These are phyloP conservation scores for Fusarium goolgardi DNA, from an alignment of 2,329 filamentous ascomycete species.

Conservation along the genomic window DNA sequence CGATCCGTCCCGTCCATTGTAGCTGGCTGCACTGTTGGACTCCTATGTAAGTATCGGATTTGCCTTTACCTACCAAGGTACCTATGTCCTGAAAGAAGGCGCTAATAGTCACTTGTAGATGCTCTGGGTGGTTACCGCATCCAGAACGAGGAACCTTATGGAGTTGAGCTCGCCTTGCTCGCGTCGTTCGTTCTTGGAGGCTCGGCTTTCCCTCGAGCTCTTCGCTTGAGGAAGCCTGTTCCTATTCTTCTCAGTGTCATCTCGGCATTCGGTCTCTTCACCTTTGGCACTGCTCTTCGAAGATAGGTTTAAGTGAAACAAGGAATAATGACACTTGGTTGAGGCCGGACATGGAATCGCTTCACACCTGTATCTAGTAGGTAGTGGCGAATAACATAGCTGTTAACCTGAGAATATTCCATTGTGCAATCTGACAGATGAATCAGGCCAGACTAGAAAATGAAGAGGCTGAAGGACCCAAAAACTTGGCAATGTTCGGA, in stretches of 20 bases:
- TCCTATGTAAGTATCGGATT: slow-evolving; percentile 64
- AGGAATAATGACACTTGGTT: not conserved
- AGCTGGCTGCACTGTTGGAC: slow-evolving; percentile 85
- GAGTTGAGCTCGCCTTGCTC: slow-evolving; percentile 87
- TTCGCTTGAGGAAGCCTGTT: slow-evolving; percentile 85
- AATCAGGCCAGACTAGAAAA: not conserved
- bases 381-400: not conserved
- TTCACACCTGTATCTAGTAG: not conserved
- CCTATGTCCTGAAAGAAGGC: not conserved
- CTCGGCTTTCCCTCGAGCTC: slow-evolving; percentile 85
- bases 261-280: slow-evolving; percentile 80
- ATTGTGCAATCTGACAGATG: not conserved
- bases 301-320: slow-evolving; percentile 47
- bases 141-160: slow-evolving; percentile 79
- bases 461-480: not conserved
- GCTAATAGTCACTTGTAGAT: slow-evolving; percentile 58
- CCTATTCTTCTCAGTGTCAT: slow-evolving; percentile 82
- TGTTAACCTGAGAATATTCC: not conserved
- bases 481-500: not conserved
- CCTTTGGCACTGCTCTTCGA: slow-evolving; percentile 79
- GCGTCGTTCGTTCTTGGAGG: slow-evolving; percentile 88
- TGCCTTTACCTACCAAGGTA: not conserved
- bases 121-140: slow-evolving; percentile 85
- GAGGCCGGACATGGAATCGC: not conserved
- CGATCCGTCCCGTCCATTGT: slow-evolving; percentile 87